Evolutionary conservation across 139 green algal genomes (phyloP), one percentile per base, ranked within the genome.

Genomic region (Asterochloris erici): DNA sequence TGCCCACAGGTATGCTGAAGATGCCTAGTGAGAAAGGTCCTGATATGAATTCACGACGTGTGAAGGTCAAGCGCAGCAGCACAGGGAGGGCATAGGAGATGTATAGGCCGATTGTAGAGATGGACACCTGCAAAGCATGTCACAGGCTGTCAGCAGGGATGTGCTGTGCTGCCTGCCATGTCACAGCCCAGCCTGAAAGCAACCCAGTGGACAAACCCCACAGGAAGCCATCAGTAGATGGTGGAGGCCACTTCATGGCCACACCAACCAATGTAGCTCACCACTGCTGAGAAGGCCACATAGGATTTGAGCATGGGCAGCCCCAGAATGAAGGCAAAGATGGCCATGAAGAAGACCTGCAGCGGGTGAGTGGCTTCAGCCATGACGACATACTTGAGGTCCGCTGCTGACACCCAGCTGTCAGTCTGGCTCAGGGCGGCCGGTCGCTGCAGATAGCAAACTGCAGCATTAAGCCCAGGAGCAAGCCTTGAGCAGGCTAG

Each of bases 71-170:
- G 63, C 89, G 85, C 19, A 92, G 82, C 47, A 80, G 85, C 66
- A 92, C 88, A 70, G 90, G 90, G 27, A 93, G 87, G 29, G 78
- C 83, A 78, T 93, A 92, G 19, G 84, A 87, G 63, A 91, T 74
- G 63, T 86, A 86, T 21, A 93, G 82, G 38, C 89, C 86, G 29
- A 93, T 88, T 47, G 87, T 85, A 26, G 86, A 88, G 16, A 89
- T 83, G 17, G 89, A 79, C 23, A 71, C 23, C 38, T 54, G 38
- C 38, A 54, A 54, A 54, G 38, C 38, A 54, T 54, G 38, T 54
- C 38, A 54, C 38, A 54, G 38, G 38, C 38, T 54, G 38, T 54
- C 6, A 54, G 6, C 6, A 6, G 6, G 6, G 38, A 54, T 54
- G 38, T 54, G 38, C 38, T 54, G 4, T 54, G 38, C 38, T 54